phyloP scores from a whole-genome alignment of 805 yeast species.

The Lipomyces orientalis region DNA sequence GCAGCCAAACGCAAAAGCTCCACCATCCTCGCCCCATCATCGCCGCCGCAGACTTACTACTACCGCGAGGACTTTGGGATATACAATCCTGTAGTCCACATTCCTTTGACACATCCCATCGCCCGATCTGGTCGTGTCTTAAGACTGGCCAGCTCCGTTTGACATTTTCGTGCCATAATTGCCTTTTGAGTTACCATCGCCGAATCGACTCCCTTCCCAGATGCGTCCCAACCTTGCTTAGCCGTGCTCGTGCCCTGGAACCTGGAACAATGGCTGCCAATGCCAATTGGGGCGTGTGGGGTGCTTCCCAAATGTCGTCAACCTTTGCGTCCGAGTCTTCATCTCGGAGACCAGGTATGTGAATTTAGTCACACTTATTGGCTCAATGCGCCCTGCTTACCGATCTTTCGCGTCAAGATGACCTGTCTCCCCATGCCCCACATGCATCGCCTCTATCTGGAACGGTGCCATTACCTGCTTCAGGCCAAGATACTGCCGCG shows the following conservation, averaged over 20 bases:
- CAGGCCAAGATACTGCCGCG: conserved; percentile 8
- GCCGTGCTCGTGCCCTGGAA: neutral
- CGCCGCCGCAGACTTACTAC: neutral
- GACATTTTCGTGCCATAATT: neutral
- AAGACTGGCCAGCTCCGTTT: neutral
- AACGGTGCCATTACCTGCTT: conserved; percentile 8
- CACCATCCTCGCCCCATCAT: conserved; percentile 3
- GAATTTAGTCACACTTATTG: neutral
- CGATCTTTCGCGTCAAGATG: conserved; percentile 12
- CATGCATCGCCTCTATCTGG: conserved; percentile 24
- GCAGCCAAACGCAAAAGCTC: conserved; percentile 3
- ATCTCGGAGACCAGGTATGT: conserved; percentile 19
- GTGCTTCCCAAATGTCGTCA: conserved; percentile 31
- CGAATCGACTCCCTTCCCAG: conserved; percentile 1
- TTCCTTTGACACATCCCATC: neutral
- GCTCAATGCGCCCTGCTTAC: neutral
- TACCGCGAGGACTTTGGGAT: neutral
- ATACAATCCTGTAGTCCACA: neutral
- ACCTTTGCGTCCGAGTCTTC: conserved; percentile 9
- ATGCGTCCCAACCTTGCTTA: neutral
- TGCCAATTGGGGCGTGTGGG: conserved; percentile 38
- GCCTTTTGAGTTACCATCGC: neutral
- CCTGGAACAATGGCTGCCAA: conserved; percentile 30
- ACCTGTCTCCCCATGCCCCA: conserved; percentile 21
- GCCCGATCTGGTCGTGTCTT: neutral